Evolutionary conservation across 1,284 basidiomycete species (phyloP), one percentile per base, ranked within the genome.

Genomic region (Ceratobasidium sp.): DNA sequence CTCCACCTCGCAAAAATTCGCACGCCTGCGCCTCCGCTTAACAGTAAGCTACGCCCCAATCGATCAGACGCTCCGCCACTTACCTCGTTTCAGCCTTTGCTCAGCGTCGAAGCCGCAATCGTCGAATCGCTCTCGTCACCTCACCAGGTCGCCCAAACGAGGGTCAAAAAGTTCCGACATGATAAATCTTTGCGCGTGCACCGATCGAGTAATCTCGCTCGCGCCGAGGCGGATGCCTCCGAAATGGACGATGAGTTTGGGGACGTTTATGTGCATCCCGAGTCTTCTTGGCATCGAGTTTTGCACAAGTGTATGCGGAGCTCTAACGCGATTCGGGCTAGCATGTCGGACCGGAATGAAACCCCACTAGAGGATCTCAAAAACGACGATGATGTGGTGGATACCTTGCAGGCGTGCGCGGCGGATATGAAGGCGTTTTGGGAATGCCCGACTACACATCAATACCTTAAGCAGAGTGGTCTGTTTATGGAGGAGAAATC

Each of bases 61-160:
- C 44, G 23, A 26, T 35, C 9, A 38, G 21, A 21, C 21, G 18
- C n/a, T 21, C 47, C 28, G 21, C 30, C 8, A n/a, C 55, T 35
- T 41, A 55, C 47, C 1, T 52, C 16, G 64, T 38, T 55, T 23
- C 35, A 67, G 64, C 64, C 64, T 28, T 50, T 67, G 7, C 64
- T 49, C 18, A 67, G 64, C 26, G 49, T 67, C 44, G 64, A 67
- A 50, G 21, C 32, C 13, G 54, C 64, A 13, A 67, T 67, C 26
- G 50, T 55, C 38, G 64, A 67, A 55, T 67, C 50, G 13, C 50
- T 67, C 32, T 67, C 64, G n/a, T 67, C 64, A 38, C 64, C 64
- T 44, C 9, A 35, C 32, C 16, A 67, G 28, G 32, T 67, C 32
- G 49, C 64, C 26, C 49, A 35, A 55, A 54, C 32, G 41, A 49